These are phyloP conservation scores for Globisporangium orthogonon DNA, from an alignment of 352 stramenopile species.

Conservation along the genomic window DNA sequence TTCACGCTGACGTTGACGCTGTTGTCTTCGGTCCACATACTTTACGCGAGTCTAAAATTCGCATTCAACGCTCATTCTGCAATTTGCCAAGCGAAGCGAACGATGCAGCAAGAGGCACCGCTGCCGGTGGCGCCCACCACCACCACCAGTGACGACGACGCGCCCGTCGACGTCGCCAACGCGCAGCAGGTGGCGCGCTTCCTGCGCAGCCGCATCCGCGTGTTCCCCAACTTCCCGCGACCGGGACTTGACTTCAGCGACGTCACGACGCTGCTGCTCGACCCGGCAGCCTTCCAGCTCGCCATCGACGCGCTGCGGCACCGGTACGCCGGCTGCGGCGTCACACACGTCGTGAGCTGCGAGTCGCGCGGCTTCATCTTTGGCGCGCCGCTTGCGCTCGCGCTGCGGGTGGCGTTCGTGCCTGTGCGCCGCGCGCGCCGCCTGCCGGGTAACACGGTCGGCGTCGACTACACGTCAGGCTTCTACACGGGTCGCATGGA, in stretches of 20 bases:
- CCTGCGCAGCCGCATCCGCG: conserved; percentile 62
- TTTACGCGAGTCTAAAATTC: neutral
- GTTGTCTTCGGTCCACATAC: neutral
- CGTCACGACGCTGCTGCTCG: conserved; percentile 64
- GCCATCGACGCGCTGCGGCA: conserved; percentile 62
- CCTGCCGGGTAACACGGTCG: conserved; percentile 60
- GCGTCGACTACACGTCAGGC: conserved; percentile 75
- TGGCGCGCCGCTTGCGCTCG: conserved; percentile 61
- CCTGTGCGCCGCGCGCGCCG: conserved; percentile 58
- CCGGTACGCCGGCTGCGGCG: conserved; percentile 43
- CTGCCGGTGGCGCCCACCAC: neutral
- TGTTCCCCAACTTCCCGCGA: conserved; percentile 56
- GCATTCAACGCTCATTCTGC: neutral
- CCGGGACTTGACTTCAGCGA: conserved; percentile 59
- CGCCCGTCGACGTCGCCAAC: conserved; percentile 30
- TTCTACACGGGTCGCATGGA: conserved; percentile 73
- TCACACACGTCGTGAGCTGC: conserved; percentile 80
- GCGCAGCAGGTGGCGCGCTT: conserved; percentile 47
- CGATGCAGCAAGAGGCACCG: neutral
- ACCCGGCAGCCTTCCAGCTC: conserved; percentile 66
- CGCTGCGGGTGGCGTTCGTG: conserved; percentile 59
- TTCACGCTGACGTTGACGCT: neutral
- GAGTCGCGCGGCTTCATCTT: conserved; percentile 83
- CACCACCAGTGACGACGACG: neutral
- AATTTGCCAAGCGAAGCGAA: neutral